These are phyloP conservation scores for Solanum aculeatissimum DNA, from an alignment of 305 asterid species.

Conservation along the genomic window DNA sequence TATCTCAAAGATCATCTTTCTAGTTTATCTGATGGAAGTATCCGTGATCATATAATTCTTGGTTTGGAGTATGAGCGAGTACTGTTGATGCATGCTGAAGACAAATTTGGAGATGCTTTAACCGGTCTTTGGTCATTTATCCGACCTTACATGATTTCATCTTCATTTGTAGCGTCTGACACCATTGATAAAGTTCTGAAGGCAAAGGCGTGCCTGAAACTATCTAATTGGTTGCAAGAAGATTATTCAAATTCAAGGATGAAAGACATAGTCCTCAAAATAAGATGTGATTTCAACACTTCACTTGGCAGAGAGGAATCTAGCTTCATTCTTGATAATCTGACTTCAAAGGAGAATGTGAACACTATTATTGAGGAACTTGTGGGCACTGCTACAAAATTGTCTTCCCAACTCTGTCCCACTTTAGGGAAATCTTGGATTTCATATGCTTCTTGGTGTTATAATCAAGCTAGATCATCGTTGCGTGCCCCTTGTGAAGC, in stretches of 20 bases:
- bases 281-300: constrained; percentile 47
- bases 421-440: constrained; percentile 95
- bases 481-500: constrained; percentile 29
- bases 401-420: constrained; percentile 86
- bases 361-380: constrained; percentile 54
- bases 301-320: constrained; percentile 28
- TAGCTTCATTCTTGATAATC: constrained; percentile 21
- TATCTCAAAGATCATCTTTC: constrained; percentile 49
- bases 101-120: constrained; percentile 65
- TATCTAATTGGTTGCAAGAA: constrained; percentile 70
- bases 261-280: constrained; percentile 42
- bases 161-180: constrained; percentile 32
- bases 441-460: constrained; percentile 95
- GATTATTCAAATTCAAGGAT: constrained; percentile 29
- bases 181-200: constrained; percentile 48
- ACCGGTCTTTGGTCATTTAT: constrained; percentile 67
- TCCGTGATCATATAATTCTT: constrained; percentile 42
- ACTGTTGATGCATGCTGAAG: constrained; percentile 65
- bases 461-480: constrained; percentile 59
- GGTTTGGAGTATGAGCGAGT: constrained; percentile 65
- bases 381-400: constrained; percentile 62
- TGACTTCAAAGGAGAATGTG: constrained; percentile 25
- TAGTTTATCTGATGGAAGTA: constrained; percentile 42
- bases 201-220: constrained; percentile 96
- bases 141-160: constrained; percentile 48